Evolutionary conservation across 2,329 filamentous ascomycete species (phyloP), one percentile per base, ranked within the genome.

Genomic region (Aspergillus clavatus): DNA sequence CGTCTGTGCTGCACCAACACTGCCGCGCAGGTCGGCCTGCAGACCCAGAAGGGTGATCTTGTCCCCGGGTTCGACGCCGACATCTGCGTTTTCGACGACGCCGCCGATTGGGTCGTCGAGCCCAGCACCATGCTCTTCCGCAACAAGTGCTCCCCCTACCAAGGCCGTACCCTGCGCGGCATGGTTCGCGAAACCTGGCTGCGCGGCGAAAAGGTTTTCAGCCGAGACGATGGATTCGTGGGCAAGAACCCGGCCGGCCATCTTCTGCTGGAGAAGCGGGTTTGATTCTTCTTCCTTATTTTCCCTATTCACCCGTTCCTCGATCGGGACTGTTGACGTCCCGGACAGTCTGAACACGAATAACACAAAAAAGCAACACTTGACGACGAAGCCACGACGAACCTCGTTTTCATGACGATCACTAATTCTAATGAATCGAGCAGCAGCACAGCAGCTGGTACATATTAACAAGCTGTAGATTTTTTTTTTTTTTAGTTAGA

Each of bases 141-240:
- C 68, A 95, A 96, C 69, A 88, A 89, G 61, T 90, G 89, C 73
- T 89, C 84, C 45, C 89, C 90, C 0, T 96, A 94, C 76, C 86
- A 95, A 65, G 87, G 87, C 16, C 86, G 84, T 67, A 77, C 73
- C 24, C 83, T 96, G 58, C 79, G 76, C 38, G 90, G 90, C 1
- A 80, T 89, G 47, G 89, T 95, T 8, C 75, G 72, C 47, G 87
- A 94, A 76, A 95, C 90, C 6, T 95, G 88, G 86, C 62, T 96
- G 50, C 77, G 89, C 5, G 90, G 90, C 0, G 73, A 72, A 52
- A 83, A 79, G 63, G 77, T 95, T n/a, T 94, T 86, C 65, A 77
- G 80, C 51, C 74, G 86, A 24, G 82, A 80, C n/a, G 57, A 61
- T n/a, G 68, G 69, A 16, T 73, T 73, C 46, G 59, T 59, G 16